These are phyloP conservation scores for Lactuca sativa DNA, from an alignment of 129 eudicot species.

Conservation along the genomic window DNA sequence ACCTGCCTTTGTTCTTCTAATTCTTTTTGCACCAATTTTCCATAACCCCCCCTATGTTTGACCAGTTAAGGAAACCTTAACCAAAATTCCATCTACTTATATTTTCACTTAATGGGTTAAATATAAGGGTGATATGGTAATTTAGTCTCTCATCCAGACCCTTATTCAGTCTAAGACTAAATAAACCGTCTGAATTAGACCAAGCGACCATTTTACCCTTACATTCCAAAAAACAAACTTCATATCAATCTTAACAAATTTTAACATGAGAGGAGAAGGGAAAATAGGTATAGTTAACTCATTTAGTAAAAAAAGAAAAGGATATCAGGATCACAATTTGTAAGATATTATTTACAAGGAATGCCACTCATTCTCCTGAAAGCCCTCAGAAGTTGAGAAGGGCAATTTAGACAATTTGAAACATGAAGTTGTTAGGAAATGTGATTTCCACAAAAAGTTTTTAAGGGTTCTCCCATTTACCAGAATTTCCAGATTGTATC, in stretches of 20 bases:
- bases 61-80: constrained; percentile 46
- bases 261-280: neutral
- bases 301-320: constrained; percentile 26
- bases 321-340: constrained; percentile 99
- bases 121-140: neutral
- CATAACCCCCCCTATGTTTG: constrained; percentile 98
- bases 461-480: constrained; percentile 31
- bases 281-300: neutral
- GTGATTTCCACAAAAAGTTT: constrained; percentile 10
- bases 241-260: neutral
- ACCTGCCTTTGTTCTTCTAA: constrained; percentile 92
- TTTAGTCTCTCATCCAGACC: too few species aligned
- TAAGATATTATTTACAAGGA: constrained; percentile 65
- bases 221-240: neutral
- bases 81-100: constrained; percentile 13
- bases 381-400: neutral
- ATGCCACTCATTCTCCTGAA: constrained; percentile 14
- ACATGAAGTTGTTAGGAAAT: constrained; percentile 11
- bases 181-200: neutral
- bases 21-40: constrained; percentile 80
- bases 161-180: too few species aligned
- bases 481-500: constrained; percentile 46
- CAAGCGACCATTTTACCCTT: neutral
- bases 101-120: neutral
- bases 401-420: neutral